A percentile compares a stretch with the other conserved stretches of the same genome.
phyloP scores from a whole-genome alignment of 208 protist species.

The Borovskyia barvae region DNA sequence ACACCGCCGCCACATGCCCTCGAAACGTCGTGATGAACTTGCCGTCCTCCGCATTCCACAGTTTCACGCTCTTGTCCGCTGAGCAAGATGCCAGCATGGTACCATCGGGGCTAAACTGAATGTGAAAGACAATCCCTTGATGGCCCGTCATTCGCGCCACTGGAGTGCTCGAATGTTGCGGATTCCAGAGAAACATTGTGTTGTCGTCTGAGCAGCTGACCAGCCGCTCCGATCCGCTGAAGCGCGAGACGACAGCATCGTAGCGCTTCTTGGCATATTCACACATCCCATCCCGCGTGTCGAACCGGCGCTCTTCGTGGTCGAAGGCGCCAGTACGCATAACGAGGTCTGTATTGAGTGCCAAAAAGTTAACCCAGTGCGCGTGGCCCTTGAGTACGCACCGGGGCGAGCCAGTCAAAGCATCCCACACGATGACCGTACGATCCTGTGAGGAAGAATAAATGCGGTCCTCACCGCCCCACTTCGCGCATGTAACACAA shows the following conservation, averaged over 20 bases:
- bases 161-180: conserved; percentile 76
- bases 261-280: conserved; percentile 77
- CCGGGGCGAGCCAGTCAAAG: conserved; percentile 56
- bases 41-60: conserved; percentile 94
- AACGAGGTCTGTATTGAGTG: conserved; percentile 97
- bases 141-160: conserved; percentile 93
- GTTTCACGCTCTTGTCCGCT: conserved; percentile 98
- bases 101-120: conserved; percentile 97
- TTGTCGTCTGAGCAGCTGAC: conserved; percentile 97
- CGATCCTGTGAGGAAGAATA: conserved; percentile 97
- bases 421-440: conserved; percentile 96
- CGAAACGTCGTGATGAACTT: conserved; percentile 94
- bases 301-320: conserved; percentile 82
- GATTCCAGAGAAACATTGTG: conserved; percentile 97
- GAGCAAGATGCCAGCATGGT: conserved; percentile 95
- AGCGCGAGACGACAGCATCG: conserved; percentile 69
- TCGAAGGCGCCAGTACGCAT: conserved; percentile 95
- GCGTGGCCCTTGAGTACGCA: conserved; percentile 95
- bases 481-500: conserved; percentile 96
- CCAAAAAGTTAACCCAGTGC: conserved; percentile 99
- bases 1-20: conserved; percentile 96
- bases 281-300: conserved; percentile 44
- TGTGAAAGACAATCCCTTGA: conserved; percentile 93
- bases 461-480: conserved; percentile 94
- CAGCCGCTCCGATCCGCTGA: conserved; percentile 84